Base-by-base conservation (phyloP, 2,329 filamentous ascomycete genomes). In the Microdochium trichocladiopsis region DNA sequence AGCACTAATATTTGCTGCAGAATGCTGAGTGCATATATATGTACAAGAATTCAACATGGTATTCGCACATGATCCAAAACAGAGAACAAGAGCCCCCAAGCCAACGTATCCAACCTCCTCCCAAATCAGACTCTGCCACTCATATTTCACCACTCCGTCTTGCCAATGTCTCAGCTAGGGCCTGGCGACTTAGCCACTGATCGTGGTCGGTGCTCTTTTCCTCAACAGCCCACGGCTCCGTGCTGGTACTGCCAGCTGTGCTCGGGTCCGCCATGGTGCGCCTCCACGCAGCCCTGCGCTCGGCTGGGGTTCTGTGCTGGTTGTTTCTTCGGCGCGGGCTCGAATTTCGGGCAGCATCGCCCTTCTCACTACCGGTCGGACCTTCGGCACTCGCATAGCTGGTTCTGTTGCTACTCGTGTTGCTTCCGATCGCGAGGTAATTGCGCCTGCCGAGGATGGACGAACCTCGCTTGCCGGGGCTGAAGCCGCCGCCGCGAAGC, bases 381-480 rank as follows among this genome's bases (percentile, higher is more conserved):
- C 41, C 41, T 21, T 45, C 41, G 21, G 18, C 41, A 45, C 3
- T 22, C 9, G 18, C 21, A 8, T 22, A 8, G 41, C 41, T 45
- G 14, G 47, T 48, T 12, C 47, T 48, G 47, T 25, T 23, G 2
- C 41, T 47, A 52, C 31, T 49, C 31, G 50, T 18, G 4, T 58
- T 53, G 22, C 59, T 65, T n/a, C 69, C 74, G 2, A 79, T 63
- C 54, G 68, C 69, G 41, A 78, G 68, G 55, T 80, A 80, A 51
- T 79, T 74, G 52, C 67, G 68, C 22, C 66, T 68, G 1, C 75
- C 72, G 12, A 45, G 41, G 21, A 45, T 45, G 6, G 41, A 45
- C 9, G 66, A 65, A 6, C 61, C 60, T n/a, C 63, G 57, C 12
- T 62, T 58, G 1, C 64, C 62, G 2, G 69, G 70, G 4, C 70